A percentile compares a stretch with the other conserved stretches of the same genome.
These are phyloP conservation scores for Naganishia sp. DNA, from an alignment of 1,284 basidiomycete species.

Conservation along the genomic window DNA sequence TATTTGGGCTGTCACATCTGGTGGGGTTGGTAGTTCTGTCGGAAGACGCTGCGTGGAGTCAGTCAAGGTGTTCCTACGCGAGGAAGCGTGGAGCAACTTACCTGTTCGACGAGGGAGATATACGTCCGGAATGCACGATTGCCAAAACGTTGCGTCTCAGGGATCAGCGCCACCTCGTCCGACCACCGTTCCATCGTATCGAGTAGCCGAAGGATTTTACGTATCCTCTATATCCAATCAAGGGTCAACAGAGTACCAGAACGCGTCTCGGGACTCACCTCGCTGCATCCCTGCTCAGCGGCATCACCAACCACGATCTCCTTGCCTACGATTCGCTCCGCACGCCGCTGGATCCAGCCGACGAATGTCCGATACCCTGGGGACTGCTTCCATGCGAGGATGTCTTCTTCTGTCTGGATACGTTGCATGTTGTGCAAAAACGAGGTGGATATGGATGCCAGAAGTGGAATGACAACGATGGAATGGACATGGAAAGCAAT, in stretches of 20 bases:
- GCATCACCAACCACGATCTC: slow-evolving; percentile 39
- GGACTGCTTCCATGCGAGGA: slow-evolving; percentile 67
- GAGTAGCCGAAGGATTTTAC: slow-evolving; percentile 2
- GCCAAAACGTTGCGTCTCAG: slow-evolving; percentile 78
- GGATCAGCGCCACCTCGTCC: slow-evolving; percentile 2
- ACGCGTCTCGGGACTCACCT: slow-evolving; percentile 33
- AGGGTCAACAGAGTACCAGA: background rate
- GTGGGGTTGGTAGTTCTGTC: slow-evolving; percentile 60
- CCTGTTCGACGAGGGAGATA: slow-evolving; percentile 77
- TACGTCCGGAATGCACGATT: slow-evolving; percentile 90
- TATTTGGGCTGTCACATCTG: slow-evolving; percentile 59
- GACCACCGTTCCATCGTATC: slow-evolving; percentile 9
- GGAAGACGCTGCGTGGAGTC: slow-evolving; percentile 61
- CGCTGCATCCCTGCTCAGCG: slow-evolving; percentile 25
- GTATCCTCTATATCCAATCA: slow-evolving; percentile 11
- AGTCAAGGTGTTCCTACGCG: slow-evolving; percentile 7
- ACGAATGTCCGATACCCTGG: slow-evolving; percentile 70
- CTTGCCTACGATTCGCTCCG: slow-evolving; percentile 69
- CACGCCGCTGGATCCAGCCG: slow-evolving; percentile 70
- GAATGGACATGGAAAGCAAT: background rate
- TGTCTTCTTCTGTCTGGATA: slow-evolving; percentile 63
- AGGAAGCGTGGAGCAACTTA: slow-evolving; percentile 48
- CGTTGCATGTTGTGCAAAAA: slow-evolving; percentile 20
- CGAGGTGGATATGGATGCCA: background rate
- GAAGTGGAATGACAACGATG: no score